phyloP scores from a whole-genome alignment of 306 rosid species.

The Cicer arietinum region DNA sequence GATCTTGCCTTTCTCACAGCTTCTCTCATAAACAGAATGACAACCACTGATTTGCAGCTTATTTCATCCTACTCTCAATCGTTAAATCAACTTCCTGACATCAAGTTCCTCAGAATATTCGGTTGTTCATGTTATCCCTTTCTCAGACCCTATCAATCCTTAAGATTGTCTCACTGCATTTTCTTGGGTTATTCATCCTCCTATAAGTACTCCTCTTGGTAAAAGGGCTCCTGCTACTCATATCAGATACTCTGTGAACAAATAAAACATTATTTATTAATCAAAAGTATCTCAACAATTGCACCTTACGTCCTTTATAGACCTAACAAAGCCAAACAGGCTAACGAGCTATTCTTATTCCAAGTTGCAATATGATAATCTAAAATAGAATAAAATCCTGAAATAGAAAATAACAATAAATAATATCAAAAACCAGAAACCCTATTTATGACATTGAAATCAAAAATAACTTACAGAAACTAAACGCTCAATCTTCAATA shows the following conservation, averaged over 20 bases:
- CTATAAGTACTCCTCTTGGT: too few relatives aligned
- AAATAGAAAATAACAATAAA: neutral
- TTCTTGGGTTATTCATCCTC: neutral
- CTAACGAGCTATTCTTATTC: neutral
- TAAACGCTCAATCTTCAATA: neutral
- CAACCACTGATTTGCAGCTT: neutral
- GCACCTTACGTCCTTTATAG: neutral
- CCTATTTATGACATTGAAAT: neutral
- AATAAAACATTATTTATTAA: neutral
- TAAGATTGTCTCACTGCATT: neutral
- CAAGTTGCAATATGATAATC: neutral
- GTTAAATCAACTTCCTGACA: conserved; percentile 6
- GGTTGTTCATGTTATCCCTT: neutral
- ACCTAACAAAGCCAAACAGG: neutral
- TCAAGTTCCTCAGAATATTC: neutral
- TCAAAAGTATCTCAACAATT: neutral
- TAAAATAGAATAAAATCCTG: conserved; percentile 2
- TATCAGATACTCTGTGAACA: neutral
- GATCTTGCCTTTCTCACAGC: neutral
- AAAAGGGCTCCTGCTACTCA: neutral
- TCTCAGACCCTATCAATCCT: neutral
- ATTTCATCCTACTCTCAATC: neutral
- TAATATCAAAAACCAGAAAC: neutral
- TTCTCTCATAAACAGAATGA: neutral
- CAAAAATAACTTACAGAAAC: neutral